Base-by-base conservation (phyloP, 192 early-diverging fungal genomes). In the Oehlia diaphana region DNA sequence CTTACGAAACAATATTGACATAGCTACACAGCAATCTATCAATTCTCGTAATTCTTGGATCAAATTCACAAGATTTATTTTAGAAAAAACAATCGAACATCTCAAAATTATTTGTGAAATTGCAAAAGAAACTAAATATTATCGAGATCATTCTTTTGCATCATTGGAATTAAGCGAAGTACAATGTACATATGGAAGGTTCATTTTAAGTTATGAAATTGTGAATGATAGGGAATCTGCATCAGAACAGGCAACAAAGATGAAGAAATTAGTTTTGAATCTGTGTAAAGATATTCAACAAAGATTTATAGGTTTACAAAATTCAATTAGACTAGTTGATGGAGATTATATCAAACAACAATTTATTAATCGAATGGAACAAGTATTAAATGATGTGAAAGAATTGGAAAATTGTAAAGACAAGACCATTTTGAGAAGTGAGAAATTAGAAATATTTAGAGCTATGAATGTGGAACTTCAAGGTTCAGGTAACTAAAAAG, bases 381-480 rank as follows among this genome's bases (percentile, higher is more conserved):
- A 74, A 8, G 28, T 31, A 31, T 21, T n/a, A 21, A 49, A 74
- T 2, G 72, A 74, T n/a, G 47, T 74, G 0, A 74, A 53, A 23
- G 72, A 74, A 23, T 42, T 74, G 14, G 47, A 37, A 42, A 74
- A 58, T 31, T 58, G 4, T 16, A 58, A 53, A 58, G 72, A 19
- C 2, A 49, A 49, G 5, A 16, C n/a, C 4, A 16, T 74, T 28
- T 37, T 28, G 19, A 58, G 39, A 50, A 58, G 16, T 13, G 72
- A 74, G 14, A 74, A 74, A 21, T 28, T 74, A 26, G 39, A 74
- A 26, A 74, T 74, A 6, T 74, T 74, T 28, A 37, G 39, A 58
- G 50, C 50, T 6, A 74, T 74, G 72, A 74, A 42, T 23, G 42
- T 31, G 2, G 50, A 58, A 14, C 47, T 74, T 28, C 72, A 42